Conservation (phyloP, 306 rosid species). For the Acacia confusa region DNA sequence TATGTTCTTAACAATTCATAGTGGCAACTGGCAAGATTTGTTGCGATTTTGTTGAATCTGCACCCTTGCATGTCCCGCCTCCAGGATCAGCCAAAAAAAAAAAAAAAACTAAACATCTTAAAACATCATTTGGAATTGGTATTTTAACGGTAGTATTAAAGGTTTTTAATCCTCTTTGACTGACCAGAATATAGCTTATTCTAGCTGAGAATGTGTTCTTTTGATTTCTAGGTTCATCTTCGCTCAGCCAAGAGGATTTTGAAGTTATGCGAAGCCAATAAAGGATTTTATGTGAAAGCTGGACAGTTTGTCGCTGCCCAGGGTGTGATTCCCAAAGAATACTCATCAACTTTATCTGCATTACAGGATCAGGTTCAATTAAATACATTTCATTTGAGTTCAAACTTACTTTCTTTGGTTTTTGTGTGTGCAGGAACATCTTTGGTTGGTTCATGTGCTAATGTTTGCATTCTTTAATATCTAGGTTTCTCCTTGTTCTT, state of each 20-base stretch:
- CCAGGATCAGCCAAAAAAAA: too few species aligned
- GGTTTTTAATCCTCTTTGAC: neutral
- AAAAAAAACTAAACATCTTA: too few species aligned
- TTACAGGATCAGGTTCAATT: slow-evolving; percentile 73
- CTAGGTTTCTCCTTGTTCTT: slow-evolving; percentile 81
- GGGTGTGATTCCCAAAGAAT: slow-evolving; percentile 72
- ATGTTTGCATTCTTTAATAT: slow-evolving; percentile 33
- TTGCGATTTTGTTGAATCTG: too few species aligned
- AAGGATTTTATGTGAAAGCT: slow-evolving; percentile 92
- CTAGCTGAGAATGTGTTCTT: slow-evolving; percentile 18
- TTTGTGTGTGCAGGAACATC: neutral
- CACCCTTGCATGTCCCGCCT: too few species aligned
- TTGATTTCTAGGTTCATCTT: slow-evolving; percentile 61
- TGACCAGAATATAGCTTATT: slow-evolving; percentile 7
- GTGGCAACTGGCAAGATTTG: neutral
- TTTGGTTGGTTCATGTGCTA: slow-evolving; percentile 31
- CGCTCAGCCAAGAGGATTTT: slow-evolving; percentile 73
- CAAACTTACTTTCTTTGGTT: neutral
- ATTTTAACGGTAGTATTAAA: neutral
- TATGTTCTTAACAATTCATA: neutral
- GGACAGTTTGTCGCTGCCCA: slow-evolving; percentile 81
- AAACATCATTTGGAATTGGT: neutral
- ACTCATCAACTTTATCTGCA: slow-evolving; percentile 66
- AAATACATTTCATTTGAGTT: slow-evolving; percentile 12
- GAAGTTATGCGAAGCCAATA: slow-evolving; percentile 77